Base-by-base conservation (phyloP, 164 flowering plant genomes). In the Kalanchoe fedtschenkoi region DNA sequence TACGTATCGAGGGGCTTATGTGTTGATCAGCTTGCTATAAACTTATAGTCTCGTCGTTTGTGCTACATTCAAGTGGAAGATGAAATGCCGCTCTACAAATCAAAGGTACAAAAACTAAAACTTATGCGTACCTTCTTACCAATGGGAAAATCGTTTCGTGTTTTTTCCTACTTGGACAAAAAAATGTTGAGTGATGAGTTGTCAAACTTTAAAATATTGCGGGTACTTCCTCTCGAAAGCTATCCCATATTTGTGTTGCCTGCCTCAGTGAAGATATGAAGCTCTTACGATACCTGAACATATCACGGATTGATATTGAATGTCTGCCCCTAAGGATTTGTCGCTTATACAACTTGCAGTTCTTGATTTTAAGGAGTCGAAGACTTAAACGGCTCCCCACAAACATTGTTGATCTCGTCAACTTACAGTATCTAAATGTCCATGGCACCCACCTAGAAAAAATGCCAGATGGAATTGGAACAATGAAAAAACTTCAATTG, bases 121-220 rank as follows among this genome's bases (percentile, higher is more conserved):
- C 0, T 19, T n/a, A 56, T 79, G 19, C 60, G 79, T 1, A 75
- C 83, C 14, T 71, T 67, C 47, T 61, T 68, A 28, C 59, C 69
- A 19, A 14, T 64, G n/a, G 7, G 1, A 5, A 6, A 4, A 19
- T 16, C 16, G 10, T 14, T 5, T 10, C 2, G 24, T 2, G 11
- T 17, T 39, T 14, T 10, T 13, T 54, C 26, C 11, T 34, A 3
- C 42, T 29, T 67, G 56, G 41, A 37, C 15, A 63, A 17, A 0
- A 57, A 15, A 39, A 58, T 62, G 5, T 30, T 26, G 3, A 11
- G 24, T 22, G 29, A 71, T 15, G 5, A 72, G 4, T 32, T 79
- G 9, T 64, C 71, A 11, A 54, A 42, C 6, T 33, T 68, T 2
- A 35, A n/a, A 15, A 57, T 57, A 47, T 34, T 75, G 6, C 22